Evolutionary conservation across 768 basidiomycete species (phyloP).

Genomic region (Guyanaporus albipodus): DNA sequence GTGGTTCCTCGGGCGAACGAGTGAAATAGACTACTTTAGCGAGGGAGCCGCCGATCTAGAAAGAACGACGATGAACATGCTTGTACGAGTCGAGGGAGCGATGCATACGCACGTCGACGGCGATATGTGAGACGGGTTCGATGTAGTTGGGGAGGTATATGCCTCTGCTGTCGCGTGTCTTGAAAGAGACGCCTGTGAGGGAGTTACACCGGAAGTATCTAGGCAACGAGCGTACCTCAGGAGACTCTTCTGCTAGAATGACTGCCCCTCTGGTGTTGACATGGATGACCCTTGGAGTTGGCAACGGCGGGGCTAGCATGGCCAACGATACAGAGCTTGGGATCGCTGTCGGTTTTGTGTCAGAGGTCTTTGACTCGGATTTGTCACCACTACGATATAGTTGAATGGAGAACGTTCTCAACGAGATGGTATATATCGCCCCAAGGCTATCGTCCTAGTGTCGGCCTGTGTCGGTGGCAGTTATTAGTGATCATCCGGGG

Average conservation of each 20-base stretch:
- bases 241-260: conserved; percentile 91
- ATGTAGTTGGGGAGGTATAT: conserved; percentile 98
- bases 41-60: conserved; percentile 91
- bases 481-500: too few relatives aligned
- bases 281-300: conserved; percentile 82
- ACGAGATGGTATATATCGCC: not conserved
- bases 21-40: conserved; percentile 99
- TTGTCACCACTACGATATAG: conserved; percentile 20
- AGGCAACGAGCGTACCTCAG: conserved; percentile 62
- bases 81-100: not conserved
- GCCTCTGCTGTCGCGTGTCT: conserved; percentile 92
- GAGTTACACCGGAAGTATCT: conserved; percentile 4
- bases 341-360: conserved; percentile 11
- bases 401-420: conserved; percentile 14
- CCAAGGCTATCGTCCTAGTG: conserved; percentile 1
- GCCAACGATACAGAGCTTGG: conserved; percentile 13
- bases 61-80: not conserved
- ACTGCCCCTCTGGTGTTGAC: conserved; percentile 94
- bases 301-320: conserved; percentile 61
- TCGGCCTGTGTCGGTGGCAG: conserved; percentile 1
- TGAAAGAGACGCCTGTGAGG: conserved; percentile 13
- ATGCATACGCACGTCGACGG: conserved; percentile 77
- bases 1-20: conserved; percentile 82
- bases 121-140: conserved; percentile 96
- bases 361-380: conserved; percentile 11